Conservation (phyloP, 2,329 filamentous ascomycete species). For the Cryphonectria naterciae region DNA sequence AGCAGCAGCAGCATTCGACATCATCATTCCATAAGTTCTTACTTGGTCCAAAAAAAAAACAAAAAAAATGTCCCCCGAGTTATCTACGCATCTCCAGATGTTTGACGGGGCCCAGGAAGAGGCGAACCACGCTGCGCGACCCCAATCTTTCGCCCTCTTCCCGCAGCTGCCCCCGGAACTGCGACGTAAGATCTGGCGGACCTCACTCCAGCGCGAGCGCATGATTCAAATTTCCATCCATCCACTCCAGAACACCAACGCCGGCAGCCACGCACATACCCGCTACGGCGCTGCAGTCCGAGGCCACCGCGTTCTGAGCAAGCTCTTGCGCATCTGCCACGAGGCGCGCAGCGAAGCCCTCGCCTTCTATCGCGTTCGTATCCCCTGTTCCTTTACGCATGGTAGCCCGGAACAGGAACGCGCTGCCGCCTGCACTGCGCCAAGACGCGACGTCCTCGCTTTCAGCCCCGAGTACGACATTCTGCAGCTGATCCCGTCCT, state of each 20-base stretch:
- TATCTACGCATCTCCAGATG: neutral
- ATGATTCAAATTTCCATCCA: neutral
- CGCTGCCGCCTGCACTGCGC: neutral
- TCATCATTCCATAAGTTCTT: too few species aligned
- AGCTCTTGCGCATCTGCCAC: neutral
- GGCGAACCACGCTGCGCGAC: neutral
- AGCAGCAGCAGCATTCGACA: too few species aligned
- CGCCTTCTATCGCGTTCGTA: neutral
- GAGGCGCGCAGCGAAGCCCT: neutral
- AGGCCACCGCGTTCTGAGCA: neutral
- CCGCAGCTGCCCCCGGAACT: neutral
- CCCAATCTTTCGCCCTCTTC: neutral
- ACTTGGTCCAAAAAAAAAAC: too few species aligned
- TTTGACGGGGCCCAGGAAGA: neutral
- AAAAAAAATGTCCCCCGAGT: neutral
- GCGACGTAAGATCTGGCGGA: neutral
- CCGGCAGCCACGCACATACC: neutral
- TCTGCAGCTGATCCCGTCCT: too few species aligned
- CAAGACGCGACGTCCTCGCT: neutral
- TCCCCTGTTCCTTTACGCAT: neutral
- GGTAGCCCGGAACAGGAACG: neutral
- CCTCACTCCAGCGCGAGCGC: neutral
- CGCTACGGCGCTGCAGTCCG: neutral
- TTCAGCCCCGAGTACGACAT: too few species aligned
- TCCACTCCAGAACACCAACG: neutral